Evolutionary conservation across 164 flowering plant genomes (phyloP), one percentile per base, ranked within the genome.

Genomic region (Sedum album): DNA sequence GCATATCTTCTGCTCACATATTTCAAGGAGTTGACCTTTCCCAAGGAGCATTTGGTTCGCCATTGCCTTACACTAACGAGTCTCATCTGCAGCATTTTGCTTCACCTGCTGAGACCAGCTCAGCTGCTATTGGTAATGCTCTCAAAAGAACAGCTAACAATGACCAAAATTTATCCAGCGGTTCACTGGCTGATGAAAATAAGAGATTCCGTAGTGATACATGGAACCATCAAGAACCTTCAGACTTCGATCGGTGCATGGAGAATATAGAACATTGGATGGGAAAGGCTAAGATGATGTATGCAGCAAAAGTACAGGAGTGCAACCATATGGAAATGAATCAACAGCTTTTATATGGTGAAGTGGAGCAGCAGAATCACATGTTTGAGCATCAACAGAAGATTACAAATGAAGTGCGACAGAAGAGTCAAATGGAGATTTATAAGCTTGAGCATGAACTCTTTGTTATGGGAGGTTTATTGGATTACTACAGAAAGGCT

Each of bases 401-500:
- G 68, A 20, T 63, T 14, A 81, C 71, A 68, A 26, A 17, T 20
- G 91, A 85, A 36, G 88, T 82, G 68, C 73, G 75, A 14, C 83
- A 83, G 51, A 83, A 74, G 74, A 83, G 72, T 62, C 77, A 87
- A 26, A 6, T 41, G 57, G 89, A 86, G 72, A 70, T 82, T 2
- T 76, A 70, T 74, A 78, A 82, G 70, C 83, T 79, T 62, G 86
- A 86, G 60, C 81, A 76, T 44, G 97, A 95, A 67, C 83, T 95
- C 0, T 69, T 33, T 72, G 31, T 83, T 48, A 88, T 92, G 93
- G 75, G 65, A 38, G 75, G 76, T 60, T 77, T 92, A 6, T 49
- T 89, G 53, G 76, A 81, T 21, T 87, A 85, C 51, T 95, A 95
- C 48, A 88, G 83, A 68, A 86, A 79, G 77, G 96, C 91, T 46